Evolutionary conservation across 1,284 basidiomycete species (phyloP).

Genomic region (Vanrija pseudolonga): DNA sequence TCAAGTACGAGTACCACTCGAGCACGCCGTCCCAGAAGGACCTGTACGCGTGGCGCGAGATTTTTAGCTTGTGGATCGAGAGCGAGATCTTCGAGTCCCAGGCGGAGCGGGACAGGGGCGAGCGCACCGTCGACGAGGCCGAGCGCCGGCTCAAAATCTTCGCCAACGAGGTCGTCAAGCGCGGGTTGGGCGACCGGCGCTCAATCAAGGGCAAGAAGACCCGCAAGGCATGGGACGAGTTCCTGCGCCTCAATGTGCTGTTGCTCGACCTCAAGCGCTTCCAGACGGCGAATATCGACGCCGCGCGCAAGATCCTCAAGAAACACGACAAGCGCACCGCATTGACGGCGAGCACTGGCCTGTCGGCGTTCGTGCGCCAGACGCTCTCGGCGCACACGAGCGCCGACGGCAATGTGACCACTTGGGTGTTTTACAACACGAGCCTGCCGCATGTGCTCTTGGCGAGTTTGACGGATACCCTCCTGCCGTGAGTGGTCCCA

Average conservation of each 20-base stretch:
- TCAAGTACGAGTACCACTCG: constrained; percentile 1
- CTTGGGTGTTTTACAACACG: constrained; percentile 52
- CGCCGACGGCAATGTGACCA: constrained; percentile 38
- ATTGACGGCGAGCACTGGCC: constrained; percentile 52
- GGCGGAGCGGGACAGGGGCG: constrained; percentile 69
- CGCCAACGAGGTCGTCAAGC: constrained; percentile 61
- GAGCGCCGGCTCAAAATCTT: constrained; percentile 71
- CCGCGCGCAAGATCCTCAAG: constrained; percentile 84
- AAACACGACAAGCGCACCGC: constrained; percentile 82
- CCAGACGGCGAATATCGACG: constrained; percentile 82
- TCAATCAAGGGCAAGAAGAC: constrained; percentile 65
- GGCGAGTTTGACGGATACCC: constrained; percentile 75
- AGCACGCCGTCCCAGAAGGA: constrained; percentile 53
- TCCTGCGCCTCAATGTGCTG: constrained; percentile 74
- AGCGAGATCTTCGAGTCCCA: constrained; percentile 79
- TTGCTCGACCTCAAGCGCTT: constrained; percentile 86
- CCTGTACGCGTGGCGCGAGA: constrained; percentile 86
- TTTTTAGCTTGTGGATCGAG: constrained; percentile 85
- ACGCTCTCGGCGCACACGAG: constrained; percentile 38
- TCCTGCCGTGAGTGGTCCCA: constrained; percentile 64
- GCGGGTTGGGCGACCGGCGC: constrained; percentile 58
- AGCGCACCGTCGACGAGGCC: constrained; percentile 67
- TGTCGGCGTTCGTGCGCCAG: constrained; percentile 47
- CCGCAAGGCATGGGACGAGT: constrained; percentile 66
- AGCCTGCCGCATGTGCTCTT: constrained; percentile 75